Percentiles rank a stretch among this genome's conserved stretches.
Evolutionary conservation across 768 basidiomycete species (phyloP).

Genomic region (Podaxis rugospora): DNA sequence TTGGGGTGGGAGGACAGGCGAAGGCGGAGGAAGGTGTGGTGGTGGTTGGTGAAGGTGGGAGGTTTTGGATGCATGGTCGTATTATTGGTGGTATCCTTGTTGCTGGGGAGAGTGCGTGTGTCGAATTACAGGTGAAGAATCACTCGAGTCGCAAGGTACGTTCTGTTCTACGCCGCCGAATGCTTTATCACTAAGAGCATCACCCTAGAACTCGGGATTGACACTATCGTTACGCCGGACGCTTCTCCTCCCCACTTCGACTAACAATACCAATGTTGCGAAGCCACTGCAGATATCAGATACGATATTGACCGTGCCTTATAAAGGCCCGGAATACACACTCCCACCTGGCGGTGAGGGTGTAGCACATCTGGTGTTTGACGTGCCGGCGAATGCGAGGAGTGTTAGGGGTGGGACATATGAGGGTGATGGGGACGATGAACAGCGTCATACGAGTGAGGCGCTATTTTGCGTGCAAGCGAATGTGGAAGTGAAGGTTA

Average conservation of each 20-base stretch:
- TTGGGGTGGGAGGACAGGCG: slow-evolving; percentile 15
- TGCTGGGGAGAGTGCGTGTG: slow-evolving; percentile 64
- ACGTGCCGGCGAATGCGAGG: slow-evolving; percentile 65
- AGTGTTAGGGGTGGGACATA: slow-evolving; percentile 61
- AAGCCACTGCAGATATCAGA: slow-evolving; percentile 61
- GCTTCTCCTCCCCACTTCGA: slow-evolving; percentile 45
- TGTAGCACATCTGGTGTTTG: slow-evolving; percentile 73
- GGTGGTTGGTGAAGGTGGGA: slow-evolving; percentile 72
- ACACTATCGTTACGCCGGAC: slow-evolving; percentile 56
- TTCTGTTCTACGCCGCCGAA: slow-evolving; percentile 8
- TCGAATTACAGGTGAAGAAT: slow-evolving; percentile 80
- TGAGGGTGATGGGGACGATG: slow-evolving; percentile 38
- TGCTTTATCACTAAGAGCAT: background rate
- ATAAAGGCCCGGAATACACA: slow-evolving; percentile 70
- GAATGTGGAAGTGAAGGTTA: slow-evolving; percentile 53
- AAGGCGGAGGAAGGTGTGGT: slow-evolving; percentile 49
- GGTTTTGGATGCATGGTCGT: slow-evolving; percentile 70
- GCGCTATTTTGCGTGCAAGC: slow-evolving; percentile 69
- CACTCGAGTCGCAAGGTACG: slow-evolving; percentile 74
- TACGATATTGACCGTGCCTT: slow-evolving; percentile 62
- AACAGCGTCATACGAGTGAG: slow-evolving; percentile 30
- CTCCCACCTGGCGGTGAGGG: slow-evolving; percentile 74
- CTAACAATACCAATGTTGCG: slow-evolving; percentile 27
- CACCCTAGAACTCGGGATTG: slow-evolving; percentile 60
- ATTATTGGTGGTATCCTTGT: slow-evolving; percentile 60